Conservation (phyloP, 2,329 filamentous ascomycete genomes). For the Pyrenochaeta sp. region DNA sequence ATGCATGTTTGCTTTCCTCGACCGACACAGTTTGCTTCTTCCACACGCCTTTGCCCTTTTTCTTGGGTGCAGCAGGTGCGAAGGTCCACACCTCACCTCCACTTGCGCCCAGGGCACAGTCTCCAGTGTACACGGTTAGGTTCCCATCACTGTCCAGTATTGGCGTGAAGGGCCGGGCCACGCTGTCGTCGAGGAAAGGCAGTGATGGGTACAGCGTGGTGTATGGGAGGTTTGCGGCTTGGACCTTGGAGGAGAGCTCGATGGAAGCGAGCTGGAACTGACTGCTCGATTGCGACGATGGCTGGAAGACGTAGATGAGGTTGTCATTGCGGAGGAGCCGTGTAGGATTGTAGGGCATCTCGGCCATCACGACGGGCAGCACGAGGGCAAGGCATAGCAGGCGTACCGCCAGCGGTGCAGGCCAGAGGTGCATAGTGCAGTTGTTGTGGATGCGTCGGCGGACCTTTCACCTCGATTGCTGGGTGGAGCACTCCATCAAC, state of each 20-base stretch:
- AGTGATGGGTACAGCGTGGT: conserved; percentile 64
- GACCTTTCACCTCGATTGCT: conserved; percentile 32
- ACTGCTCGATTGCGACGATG: conserved; percentile 56
- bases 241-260: conserved; percentile 68
- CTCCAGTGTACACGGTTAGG: conserved; percentile 77
- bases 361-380: conserved; percentile 35
- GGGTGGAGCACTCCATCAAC: conserved; percentile 26
- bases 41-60: conserved; percentile 65
- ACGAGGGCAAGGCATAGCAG: conserved; percentile 9
- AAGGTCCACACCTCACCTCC: conserved; percentile 74
- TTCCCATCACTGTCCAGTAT: conserved; percentile 72
- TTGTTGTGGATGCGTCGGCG: conserved; percentile 9
- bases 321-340: conserved; percentile 69
- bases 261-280: conserved; percentile 68
- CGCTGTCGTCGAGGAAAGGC: conserved; percentile 67
- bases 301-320: conserved; percentile 75
- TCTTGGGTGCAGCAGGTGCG: conserved; percentile 54
- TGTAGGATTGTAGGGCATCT: conserved; percentile 80
- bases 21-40: conserved; percentile 51
- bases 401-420: conserved; percentile 1
- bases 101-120: conserved; percentile 66
- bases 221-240: conserved; percentile 53
- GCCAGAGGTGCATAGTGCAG: conserved; percentile 9
- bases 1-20: conserved; percentile 44
- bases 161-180: conserved; percentile 70